phyloP scores from a whole-genome alignment of 768 basidiomycete species.

The Boletus vermiculosoides region DNA sequence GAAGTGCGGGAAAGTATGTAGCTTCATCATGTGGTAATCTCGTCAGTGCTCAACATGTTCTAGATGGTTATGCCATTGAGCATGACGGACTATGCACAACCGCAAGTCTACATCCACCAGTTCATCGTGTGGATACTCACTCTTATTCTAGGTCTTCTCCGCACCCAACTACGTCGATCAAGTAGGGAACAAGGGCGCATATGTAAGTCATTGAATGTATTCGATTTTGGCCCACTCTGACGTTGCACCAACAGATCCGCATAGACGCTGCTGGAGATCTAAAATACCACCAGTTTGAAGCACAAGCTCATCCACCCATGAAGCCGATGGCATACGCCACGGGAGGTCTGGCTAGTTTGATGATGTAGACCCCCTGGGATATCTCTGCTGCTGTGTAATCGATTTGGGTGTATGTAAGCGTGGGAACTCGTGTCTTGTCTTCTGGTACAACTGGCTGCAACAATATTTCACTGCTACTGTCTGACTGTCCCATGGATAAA shows the following conservation, averaged over 20 bases:
- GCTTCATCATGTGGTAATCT: neutral
- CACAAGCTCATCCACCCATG: conserved; percentile 83
- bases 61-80: conserved; percentile 92
- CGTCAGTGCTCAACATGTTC: conserved; percentile 3
- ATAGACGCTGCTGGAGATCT: conserved; percentile 75
- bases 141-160: conserved; percentile 67
- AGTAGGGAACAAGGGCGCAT: conserved; percentile 88
- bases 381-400: neutral
- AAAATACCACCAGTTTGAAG: conserved; percentile 80
- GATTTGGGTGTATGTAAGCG: conserved; percentile 10
- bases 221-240: conserved; percentile 6
- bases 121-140: conserved; percentile 12
- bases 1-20: conserved; percentile 87
- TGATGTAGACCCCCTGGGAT: conserved; percentile 52
- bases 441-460: neutral
- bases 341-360: conserved; percentile 62
- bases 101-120: conserved; percentile 38
- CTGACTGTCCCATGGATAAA: conserved; percentile 30
- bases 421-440: conserved; percentile 24
- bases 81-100: conserved; percentile 95
- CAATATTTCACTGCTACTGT: neutral
- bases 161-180: conserved; percentile 97
- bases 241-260: conserved; percentile 54
- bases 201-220: conserved; percentile 48
- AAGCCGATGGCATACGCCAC: conserved; percentile 90